Evolutionary conservation across 75 land plant genomes (phyloP), one percentile per base, ranked within the genome.

Genomic region (Sequoiadendron giganteum): DNA sequence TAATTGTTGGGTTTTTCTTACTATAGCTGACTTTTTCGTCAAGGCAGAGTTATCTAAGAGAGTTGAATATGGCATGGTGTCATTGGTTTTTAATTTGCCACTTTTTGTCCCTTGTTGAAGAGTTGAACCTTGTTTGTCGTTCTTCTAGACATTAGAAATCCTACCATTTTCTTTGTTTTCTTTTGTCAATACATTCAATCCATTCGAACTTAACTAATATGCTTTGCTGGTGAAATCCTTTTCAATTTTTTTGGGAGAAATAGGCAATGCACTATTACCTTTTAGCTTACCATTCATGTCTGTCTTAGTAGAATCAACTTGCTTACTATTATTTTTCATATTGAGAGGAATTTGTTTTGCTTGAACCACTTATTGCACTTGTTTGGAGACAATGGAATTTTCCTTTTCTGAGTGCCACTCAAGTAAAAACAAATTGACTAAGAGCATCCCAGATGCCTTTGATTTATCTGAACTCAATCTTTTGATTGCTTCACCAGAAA

Each of bases 381-480:
- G 82, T 79, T 38, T 79, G 2, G 40, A 76, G 39, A 21, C 40
- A 39, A 40, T 42, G 47, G 47, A 39, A 79, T 39, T 79, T 79
- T 79, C 82, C 40, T n/a, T 36, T 79, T 42, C 43, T 40, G 9
- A 19, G 28, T 79, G 2, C 6, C 25, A 21, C 15, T 28, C 15
- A 28, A 79, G 21, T 4, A 76, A 40, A 36, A 36, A 76, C 1
- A 38, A 38, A 76, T 76, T 36, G 79, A 76, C 39, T 76, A 34
- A 76, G 39, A 13, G 16, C 16, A 14, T 40, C 79, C 18, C 16
- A 7, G 21, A 79, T 16, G 5, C 25, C 25, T 79, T 79, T 40
- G 82, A 79, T 79, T 79, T 79, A 40, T 79, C 28, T 15, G 82
- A 79, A 79, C 82, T 79, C 48, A 79, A 79, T 79, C 82, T 40